A percentile compares a stretch with the other conserved stretches of the same genome.
These are phyloP conservation scores for Coprinopsis cinerea DNA, from an alignment of 768 basidiomycete genomes.

Conservation along the genomic window DNA sequence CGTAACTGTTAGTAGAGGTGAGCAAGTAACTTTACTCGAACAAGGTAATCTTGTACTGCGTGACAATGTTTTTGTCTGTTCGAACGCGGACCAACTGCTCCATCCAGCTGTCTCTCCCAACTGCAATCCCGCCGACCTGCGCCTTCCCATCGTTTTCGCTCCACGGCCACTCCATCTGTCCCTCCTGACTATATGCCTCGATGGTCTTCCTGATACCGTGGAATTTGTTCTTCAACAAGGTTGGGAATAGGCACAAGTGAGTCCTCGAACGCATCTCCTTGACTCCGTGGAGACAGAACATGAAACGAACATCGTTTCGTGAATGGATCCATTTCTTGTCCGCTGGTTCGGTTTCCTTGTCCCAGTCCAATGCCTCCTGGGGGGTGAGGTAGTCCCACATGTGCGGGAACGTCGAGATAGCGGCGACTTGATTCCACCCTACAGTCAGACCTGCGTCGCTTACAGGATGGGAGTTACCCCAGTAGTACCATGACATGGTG, in stretches of 20 bases:
- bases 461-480: neutral
- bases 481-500: neutral
- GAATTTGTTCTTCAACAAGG: conserved; percentile 5
- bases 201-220: conserved; percentile 7
- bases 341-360: neutral
- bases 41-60: conserved; percentile 2
- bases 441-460: neutral
- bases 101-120: neutral
- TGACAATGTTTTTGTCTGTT: neutral
- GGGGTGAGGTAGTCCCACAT: neutral
- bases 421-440: neutral
- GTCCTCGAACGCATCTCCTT: conserved; percentile 56
- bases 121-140: neutral
- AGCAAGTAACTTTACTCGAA: neutral
- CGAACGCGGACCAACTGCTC: neutral
- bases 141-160: neutral
- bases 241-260: conserved; percentile 44
- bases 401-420: neutral
- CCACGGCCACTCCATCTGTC: neutral
- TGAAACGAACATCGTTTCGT: conserved; percentile 1
- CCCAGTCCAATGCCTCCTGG: neutral
- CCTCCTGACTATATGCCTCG: neutral
- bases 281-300: conserved; percentile 2
- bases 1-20: too few species aligned
- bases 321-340: conserved; percentile 4